Evolutionary conservation across 306 rosid species (phyloP), one percentile per base, ranked within the genome.

Genomic region (Adenanthera pavonina): DNA sequence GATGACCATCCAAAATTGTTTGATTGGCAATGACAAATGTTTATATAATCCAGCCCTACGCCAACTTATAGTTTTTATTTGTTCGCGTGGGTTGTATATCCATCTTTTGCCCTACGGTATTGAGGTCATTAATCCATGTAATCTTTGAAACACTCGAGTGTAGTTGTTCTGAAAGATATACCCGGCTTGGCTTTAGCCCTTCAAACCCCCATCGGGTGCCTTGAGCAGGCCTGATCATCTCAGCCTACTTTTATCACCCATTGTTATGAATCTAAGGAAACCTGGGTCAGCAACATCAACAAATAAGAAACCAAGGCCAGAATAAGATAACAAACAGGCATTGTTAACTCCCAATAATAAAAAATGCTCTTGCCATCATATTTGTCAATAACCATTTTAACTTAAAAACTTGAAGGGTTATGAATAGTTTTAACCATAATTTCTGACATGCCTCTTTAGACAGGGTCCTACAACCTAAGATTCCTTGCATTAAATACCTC

Each of bases 241-340:
- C 52, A 66, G 65, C 78, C 67, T 76, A 35, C 75, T 16, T 5
- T 57, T 38, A 69, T 44, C 72, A 64, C 51, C 51, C 69, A 76
- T 35, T 56, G 59, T 43, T 19, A 34, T 41, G 54, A 59, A 17
- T 56, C 71, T 77, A 41, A 20, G 30, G 59, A 61, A 34, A 43
- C 85, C 85, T 56, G 83, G 11, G 60, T 81, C 51, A 72, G 46
- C 76, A 72, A 47, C 79, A 76, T 34, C 70, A 61, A 52, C 13
- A 9, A 74, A 73, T 68, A 69, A 82, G 67, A 52, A 71, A 53
- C 19, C 9, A 51, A 66, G 72, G 33, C 49, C 72, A 66, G 49
- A 38, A 66, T 19, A 66, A 66, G 30, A 66, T 15, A n/a, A 14
- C 25, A 20, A 57, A 9, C 14, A 19, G 14, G 35, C 64, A 19